Percentiles rank a stretch among this genome's conserved stretches.
Conservation (phyloP, 345 rosid species). For the Punica granatum region DNA sequence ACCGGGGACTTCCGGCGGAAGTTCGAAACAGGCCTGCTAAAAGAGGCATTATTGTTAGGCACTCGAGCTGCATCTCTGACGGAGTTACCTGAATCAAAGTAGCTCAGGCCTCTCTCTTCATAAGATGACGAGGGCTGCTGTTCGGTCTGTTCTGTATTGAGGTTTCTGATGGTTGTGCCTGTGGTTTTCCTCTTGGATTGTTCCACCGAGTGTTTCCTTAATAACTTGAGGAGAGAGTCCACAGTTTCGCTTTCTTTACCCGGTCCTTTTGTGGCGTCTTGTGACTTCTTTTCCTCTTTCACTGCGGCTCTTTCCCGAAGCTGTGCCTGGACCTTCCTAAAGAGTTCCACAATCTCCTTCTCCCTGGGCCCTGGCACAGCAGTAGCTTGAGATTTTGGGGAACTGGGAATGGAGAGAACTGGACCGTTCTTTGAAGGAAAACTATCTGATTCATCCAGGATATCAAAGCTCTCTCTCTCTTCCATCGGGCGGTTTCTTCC, state of each 20-base stretch:
- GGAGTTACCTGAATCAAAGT: conserved; percentile 19
- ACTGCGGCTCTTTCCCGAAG: conserved; percentile 74
- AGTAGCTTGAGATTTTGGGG: conserved; percentile 66
- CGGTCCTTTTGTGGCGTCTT: conserved; percentile 39
- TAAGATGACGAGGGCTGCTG: conserved; percentile 16
- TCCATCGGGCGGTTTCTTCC: conserved; percentile 57
- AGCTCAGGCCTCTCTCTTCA: conserved; percentile 32
- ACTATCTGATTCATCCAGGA: conserved; percentile 45
- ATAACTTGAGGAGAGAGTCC: conserved; percentile 69
- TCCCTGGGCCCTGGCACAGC: conserved; percentile 71
- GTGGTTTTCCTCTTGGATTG: conserved; percentile 43
- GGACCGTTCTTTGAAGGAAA: conserved; percentile 58
- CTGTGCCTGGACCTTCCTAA: conserved; percentile 80
- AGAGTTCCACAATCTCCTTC: conserved; percentile 84
- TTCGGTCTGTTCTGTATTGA: conserved; percentile 22
- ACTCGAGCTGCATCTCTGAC: conserved; percentile 17
- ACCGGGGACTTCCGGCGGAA: conserved; percentile 73
- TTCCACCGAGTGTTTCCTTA: conserved; percentile 73
- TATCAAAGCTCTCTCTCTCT: conserved; percentile 46
- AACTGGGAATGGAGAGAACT: conserved; percentile 41
- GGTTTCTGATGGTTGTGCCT: conserved; percentile 22
- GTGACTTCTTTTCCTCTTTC: conserved; percentile 50
- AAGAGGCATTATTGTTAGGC: conserved; percentile 29
- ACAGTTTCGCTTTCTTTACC: conserved; percentile 68
- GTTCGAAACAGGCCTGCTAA: conserved; percentile 65